Percentiles rank a stretch among this genome's conserved stretches.
Conservation (phyloP, 2,329 filamentous ascomycete species). For the Penicillium rolfsii region DNA sequence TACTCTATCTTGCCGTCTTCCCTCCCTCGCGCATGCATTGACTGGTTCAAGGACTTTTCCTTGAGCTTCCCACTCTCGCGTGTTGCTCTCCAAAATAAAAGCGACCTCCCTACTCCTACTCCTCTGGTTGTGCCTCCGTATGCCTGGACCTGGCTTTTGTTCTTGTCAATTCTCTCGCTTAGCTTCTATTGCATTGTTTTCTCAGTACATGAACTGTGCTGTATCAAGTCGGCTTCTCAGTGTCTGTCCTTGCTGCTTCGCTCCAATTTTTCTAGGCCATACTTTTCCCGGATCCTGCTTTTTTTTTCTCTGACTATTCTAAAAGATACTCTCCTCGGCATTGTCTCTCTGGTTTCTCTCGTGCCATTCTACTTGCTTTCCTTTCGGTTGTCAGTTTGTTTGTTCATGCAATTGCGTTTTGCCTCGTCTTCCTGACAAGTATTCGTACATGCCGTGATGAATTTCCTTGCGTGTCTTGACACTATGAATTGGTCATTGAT, state of each 20-base stretch:
- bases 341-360: neutral
- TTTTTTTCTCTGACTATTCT: conserved; percentile 16
- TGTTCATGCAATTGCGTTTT: conserved; percentile 14
- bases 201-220: conserved; percentile 26
- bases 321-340: conserved; percentile 16
- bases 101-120: conserved; percentile 33
- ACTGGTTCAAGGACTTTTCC: conserved; percentile 32
- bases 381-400: conserved; percentile 22
- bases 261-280: conserved; percentile 21
- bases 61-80: conserved; percentile 39
- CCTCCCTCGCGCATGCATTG: conserved; percentile 37
- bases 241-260: conserved; percentile 16
- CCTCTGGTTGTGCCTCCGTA: conserved; percentile 26
- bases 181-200: conserved; percentile 23
- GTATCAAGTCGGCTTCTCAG: conserved; percentile 24
- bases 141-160: conserved; percentile 22
- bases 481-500: conserved; percentile 11
- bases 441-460: conserved; percentile 33
- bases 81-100: conserved; percentile 44
- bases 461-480: conserved; percentile 22
- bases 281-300: conserved; percentile 30
- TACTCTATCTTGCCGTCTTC: conserved; percentile 4
- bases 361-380: conserved; percentile 8
- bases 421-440: conserved; percentile 15
- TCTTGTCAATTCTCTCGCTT: conserved; percentile 25